Percentiles rank a stretch among this genome's conserved stretches.
phyloP scores from a whole-genome alignment of 106 monocot genomes.

The Dioscorea zingiberensis region DNA sequence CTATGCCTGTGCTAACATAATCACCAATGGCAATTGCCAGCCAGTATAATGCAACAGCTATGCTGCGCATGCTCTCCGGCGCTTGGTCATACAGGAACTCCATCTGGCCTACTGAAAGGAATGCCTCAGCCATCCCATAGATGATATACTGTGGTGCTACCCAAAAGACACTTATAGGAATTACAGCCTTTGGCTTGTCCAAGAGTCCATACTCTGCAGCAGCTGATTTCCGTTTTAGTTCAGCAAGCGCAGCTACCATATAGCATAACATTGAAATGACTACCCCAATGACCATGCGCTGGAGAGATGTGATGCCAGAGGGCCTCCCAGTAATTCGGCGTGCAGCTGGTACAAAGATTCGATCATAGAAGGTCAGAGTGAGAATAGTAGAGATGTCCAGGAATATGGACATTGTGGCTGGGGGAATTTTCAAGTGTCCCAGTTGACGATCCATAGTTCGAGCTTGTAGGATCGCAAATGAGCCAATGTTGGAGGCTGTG shows the following conservation, averaged over 20 bases:
- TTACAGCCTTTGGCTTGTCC: constrained; percentile 7
- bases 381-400: constrained; percentile 30
- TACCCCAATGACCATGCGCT: constrained; percentile 57
- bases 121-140: constrained; percentile 36
- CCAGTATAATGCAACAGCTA: constrained; percentile 50
- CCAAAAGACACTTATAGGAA: constrained; percentile 50
- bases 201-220: constrained; percentile 28
- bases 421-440: constrained; percentile 41
- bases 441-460: constrained; percentile 59
- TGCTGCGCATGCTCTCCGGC: constrained; percentile 81
- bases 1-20: constrained; percentile 43
- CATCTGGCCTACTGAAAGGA: constrained; percentile 49
- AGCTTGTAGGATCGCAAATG: constrained; percentile 55
- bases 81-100: constrained; percentile 75
- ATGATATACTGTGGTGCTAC: constrained; percentile 53
- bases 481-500: constrained; percentile 48
- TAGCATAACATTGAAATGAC: constrained; percentile 36
- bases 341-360: constrained; percentile 38
- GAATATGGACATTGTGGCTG: constrained; percentile 54
- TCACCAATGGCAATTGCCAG: constrained; percentile 44
- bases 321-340: constrained; percentile 42
- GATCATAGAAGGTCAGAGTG: constrained; percentile 40
- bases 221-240: constrained; percentile 23
- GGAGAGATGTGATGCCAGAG: constrained; percentile 45
- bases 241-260: constrained; percentile 31